Evolutionary conservation across 768 basidiomycete genomes (phyloP), one percentile per base, ranked within the genome.

Genomic region (Boletus huronensis): DNA sequence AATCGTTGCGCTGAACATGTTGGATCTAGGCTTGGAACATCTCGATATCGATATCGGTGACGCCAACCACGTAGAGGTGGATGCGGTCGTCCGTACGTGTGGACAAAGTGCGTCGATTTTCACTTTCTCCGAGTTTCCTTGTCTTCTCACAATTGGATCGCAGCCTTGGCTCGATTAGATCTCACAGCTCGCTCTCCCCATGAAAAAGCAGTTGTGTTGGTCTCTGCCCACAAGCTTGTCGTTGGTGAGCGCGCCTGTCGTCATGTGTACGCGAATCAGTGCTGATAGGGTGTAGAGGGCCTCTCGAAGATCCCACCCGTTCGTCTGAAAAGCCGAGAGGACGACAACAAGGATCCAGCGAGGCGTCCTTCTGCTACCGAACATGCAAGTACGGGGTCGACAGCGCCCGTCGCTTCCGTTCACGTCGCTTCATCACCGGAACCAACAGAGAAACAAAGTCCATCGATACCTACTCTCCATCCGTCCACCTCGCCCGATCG

Each of bases 1-100:
- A 6, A 85, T 98, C 16, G 92, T 93, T 14, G 95, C 94, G 1
- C 76, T 99, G 42, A 94, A 95, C 60, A 82, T 94, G 78, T 77
- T 98, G 1, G 96, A 98, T 68, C 76, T 99, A 0, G 80, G 85
- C 2, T 75, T 98, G 10, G 87, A 88, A 36, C 94, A 98, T 72
- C 82, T 99, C 1, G 96, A 95, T 16, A 80, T 98, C 9, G 85
- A 92, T 49, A 82, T 91, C 0, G 85, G 83, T 3, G 59, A 68
- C 5, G 74, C 73, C 1, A 73, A 79, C 5, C 78, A 64, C 0
- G 60, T 78, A 45, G 74, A 74, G 23, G 73, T 96, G 13, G 79
- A 47, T 25, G 71, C 72, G 3, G 82, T 97, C 9, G 81, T 93
- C 0, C 80, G 76, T 50, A 74, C 75, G 0, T 93, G 93, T 61